A percentile compares a stretch with the other conserved stretches of the same genome.
Conservation (phyloP, 1,139 yeast genomes). For the Lipomyces yarrowii region DNA sequence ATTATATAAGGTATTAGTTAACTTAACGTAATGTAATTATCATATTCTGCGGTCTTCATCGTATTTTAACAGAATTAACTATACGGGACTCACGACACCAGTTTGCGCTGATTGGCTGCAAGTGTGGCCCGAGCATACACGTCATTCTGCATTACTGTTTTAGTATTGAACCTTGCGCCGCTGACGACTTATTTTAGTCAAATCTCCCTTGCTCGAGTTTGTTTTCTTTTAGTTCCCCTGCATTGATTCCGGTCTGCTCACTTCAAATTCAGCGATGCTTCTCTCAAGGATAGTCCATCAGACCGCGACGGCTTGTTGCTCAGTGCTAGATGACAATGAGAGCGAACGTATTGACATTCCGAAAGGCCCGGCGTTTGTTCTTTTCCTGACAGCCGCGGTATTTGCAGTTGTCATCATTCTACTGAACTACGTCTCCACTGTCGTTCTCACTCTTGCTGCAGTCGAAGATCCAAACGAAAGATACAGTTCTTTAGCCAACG, state of each 20-base stretch:
- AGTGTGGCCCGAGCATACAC: too few relatives aligned
- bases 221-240: background rate
- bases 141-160: too few relatives aligned
- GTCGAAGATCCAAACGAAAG: constrained; percentile 11
- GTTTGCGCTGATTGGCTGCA: too few relatives aligned
- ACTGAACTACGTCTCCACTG: background rate
- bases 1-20: too few relatives aligned
- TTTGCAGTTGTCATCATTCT: background rate
- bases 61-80: too few relatives aligned
- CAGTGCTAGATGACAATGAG: background rate
- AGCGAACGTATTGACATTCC: background rate
- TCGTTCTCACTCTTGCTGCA: constrained; percentile 9
- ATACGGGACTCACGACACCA: too few relatives aligned
- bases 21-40: too few relatives aligned
- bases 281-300: background rate
- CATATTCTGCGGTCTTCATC: too few relatives aligned
- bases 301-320: background rate
- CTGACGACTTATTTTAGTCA: too few relatives aligned
- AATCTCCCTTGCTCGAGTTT: too few relatives aligned
- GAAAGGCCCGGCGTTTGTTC: background rate
- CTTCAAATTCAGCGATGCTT: background rate
- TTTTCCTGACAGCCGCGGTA: background rate
- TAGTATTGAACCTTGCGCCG: too few relatives aligned
- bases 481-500: constrained; percentile 4
- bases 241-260: background rate